Base-by-base conservation (phyloP, 164 flowering plant genomes). In the Magnolia kwangsiensis region DNA sequence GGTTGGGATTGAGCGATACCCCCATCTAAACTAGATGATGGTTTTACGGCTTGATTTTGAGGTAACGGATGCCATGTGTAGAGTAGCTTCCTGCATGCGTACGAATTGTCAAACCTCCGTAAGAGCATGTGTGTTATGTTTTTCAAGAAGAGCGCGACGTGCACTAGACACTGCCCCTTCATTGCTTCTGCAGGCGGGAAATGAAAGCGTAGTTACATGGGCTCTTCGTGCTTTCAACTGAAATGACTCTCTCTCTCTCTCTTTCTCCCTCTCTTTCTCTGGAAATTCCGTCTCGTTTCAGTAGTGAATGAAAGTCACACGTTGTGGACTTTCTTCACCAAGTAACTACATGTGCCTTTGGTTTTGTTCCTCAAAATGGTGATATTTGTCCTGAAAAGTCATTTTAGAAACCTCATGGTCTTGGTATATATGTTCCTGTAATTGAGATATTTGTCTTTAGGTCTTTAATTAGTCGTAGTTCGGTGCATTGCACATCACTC, bases 131-230 rank as follows among this genome's bases (percentile, higher is more conserved):
- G 6, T 37, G 45, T 37, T 37, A 37, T 37, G 4, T 37, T 37
- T 37, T 37, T 37, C 45, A 55, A 55, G 61, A 55, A 55, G 61
- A 55, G 61, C 13, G 61, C 18, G 61, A 55, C 61, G 18, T 55
- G 61, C 29, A n/a, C 67, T 20, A 21, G 21, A 11, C 27, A 19
- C 27, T n/a, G 67, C 10, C 9, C 8, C 3, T 63, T 8, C 19
- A 64, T 64, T n/a, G 67, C 67, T 64, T 64, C 49, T 50, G 72
- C 50, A 70, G 59, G 71, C 6, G 21, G 71, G 9, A 29, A 68
- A 31, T 66, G 31, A 23, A 10, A 27, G 29, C 29, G 29, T 27
- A 27, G 29, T 27, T 27, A 27, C 29, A 27, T 27, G 29, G 29
- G 29, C 29, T 27, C 7, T 45, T 68, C 71, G 3, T 27, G 27